Evolutionary conservation across 208 protist species (phyloP).

Genomic region (Trypanosoma boissoni): DNA sequence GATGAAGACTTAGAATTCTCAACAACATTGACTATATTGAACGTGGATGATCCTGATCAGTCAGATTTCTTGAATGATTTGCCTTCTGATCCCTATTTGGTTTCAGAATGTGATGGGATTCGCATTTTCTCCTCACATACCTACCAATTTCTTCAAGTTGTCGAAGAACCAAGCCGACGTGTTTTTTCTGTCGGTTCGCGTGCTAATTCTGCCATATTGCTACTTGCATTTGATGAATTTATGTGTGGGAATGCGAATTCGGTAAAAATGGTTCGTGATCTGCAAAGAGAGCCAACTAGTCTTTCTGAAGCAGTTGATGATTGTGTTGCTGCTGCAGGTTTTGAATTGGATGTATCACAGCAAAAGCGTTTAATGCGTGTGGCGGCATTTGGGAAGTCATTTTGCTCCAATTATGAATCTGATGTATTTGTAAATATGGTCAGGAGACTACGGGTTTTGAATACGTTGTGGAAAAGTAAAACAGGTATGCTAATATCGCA

Average conservation of each 20-base stretch:
- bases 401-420: constrained; percentile 80
- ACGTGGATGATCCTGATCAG: constrained; percentile 39
- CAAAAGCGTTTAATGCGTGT: constrained; percentile 90
- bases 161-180: constrained; percentile 36
- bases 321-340: constrained; percentile 87
- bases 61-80: constrained; percentile 60
- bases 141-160: constrained; percentile 74
- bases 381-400: constrained; percentile 93
- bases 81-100: constrained; percentile 36
- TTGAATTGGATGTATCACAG: constrained; percentile 69
- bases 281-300: constrained; percentile 39
- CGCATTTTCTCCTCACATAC: constrained; percentile 39
- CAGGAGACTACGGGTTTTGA: constrained; percentile 85
- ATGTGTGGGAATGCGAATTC: constrained; percentile 64
- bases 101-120: constrained; percentile 62
- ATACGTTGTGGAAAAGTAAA: constrained; percentile 59
- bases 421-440: constrained; percentile 79
- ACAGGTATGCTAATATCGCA: constrained; percentile 89
- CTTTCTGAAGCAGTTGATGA: constrained; percentile 79
- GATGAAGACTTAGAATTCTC: constrained; percentile 32
- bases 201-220: constrained; percentile 51
- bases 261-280: constrained; percentile 62
- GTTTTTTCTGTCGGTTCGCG: constrained; percentile 76
- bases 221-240: constrained; percentile 76
- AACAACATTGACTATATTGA: constrained; percentile 43